Percentiles rank a stretch among this genome's conserved stretches.
Evolutionary conservation across 495 filamentous ascomycete genomes (phyloP).

Genomic region (Tuber umbilicatum): DNA sequence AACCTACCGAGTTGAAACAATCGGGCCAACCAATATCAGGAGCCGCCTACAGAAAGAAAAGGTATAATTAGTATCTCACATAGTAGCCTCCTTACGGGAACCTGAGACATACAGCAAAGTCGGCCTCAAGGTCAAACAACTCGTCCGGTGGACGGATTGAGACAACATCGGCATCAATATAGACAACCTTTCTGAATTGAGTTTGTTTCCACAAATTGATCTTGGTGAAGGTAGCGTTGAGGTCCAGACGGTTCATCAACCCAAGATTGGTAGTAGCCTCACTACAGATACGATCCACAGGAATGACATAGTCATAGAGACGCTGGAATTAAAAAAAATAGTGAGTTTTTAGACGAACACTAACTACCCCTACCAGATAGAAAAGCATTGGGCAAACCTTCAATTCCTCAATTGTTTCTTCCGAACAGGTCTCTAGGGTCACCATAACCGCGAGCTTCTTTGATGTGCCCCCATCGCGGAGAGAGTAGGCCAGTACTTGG

Average conservation of each 20-base stretch:
- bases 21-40: conserved; percentile 98
- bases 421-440: conserved; percentile 66
- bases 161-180: conserved; percentile 86
- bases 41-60: conserved; percentile 51
- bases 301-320: conserved; percentile 82
- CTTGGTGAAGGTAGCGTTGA: conserved; percentile 91
- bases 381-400: conserved; percentile 50
- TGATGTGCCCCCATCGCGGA: conserved; percentile 81
- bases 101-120: conserved; percentile 50
- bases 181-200: conserved; percentile 84
- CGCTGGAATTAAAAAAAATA: conserved; percentile 49
- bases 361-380: not conserved
- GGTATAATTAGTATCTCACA: conserved; percentile 15
- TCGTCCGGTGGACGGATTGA: conserved; percentile 84
- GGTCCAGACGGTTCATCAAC: conserved; percentile 84
- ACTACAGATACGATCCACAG: conserved; percentile 71
- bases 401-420: conserved; percentile 67
- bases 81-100: conserved; percentile 12
- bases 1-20: conserved; percentile 73
- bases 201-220: conserved; percentile 88
- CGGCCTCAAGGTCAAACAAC: conserved; percentile 67
- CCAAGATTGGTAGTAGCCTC: conserved; percentile 71
- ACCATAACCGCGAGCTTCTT: conserved; percentile 81
- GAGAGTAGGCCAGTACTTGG: conserved; percentile 85
- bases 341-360: conserved; percentile 5